phyloP scores from a whole-genome alignment of 768 basidiomycete genomes.

The Rhodotorula graminis region DNA sequence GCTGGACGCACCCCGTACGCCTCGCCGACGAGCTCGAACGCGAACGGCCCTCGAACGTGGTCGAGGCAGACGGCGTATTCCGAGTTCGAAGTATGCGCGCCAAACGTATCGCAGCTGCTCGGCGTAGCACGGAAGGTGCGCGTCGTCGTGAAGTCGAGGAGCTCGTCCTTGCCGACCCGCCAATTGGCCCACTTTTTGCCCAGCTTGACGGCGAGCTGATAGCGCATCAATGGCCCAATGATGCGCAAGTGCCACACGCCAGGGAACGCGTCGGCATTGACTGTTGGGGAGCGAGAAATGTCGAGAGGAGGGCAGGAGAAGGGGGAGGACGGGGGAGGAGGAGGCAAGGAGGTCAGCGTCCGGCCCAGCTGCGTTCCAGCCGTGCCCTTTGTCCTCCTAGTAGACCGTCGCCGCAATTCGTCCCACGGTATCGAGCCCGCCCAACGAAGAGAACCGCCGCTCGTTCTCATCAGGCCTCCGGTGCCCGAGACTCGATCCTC shows the following conservation, averaged over 20 bases:
- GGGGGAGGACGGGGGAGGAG: background rate
- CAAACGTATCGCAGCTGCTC: conserved; percentile 26
- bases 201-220: conserved; percentile 14
- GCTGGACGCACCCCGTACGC: conserved; percentile 2
- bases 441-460: too few relatives aligned
- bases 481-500: too few relatives aligned
- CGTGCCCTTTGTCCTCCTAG: too few relatives aligned
- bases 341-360: too few relatives aligned
- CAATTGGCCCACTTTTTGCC: conserved; percentile 21
- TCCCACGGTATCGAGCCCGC: too few relatives aligned
- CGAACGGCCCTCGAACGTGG: conserved; percentile 26
- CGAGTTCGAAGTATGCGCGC: background rate
- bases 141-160: conserved; percentile 8
- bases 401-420: too few relatives aligned
- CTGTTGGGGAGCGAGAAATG: background rate
- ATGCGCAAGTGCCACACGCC: conserved; percentile 25
- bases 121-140: conserved; percentile 16
- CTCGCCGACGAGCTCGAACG: conserved; percentile 17
- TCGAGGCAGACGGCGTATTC: conserved; percentile 18
- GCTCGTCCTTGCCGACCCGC: conserved; percentile 23
- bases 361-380: too few relatives aligned
- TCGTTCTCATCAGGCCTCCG: too few relatives aligned
- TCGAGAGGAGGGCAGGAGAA: too few relatives aligned
- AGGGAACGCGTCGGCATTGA: conserved; percentile 15
- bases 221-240: conserved; percentile 15